Evolutionary conservation across 345 rosid genomes (phyloP), one percentile per base, ranked within the genome.

Genomic region (Kandelia obovata): DNA sequence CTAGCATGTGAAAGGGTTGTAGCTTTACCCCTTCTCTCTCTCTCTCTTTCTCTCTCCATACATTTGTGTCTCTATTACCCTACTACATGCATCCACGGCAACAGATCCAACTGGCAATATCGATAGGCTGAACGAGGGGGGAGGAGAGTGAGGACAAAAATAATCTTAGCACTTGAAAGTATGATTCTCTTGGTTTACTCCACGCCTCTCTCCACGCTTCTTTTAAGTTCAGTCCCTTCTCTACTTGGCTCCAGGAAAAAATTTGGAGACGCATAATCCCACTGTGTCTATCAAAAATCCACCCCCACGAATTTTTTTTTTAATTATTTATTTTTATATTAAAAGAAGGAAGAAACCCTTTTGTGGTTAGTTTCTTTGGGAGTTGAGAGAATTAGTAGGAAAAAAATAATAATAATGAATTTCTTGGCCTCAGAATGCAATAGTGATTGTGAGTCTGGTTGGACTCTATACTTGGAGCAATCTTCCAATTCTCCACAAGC

Each of bases 391-490:
- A 66, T 16, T 17, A 27, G 32, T 27, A 31, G 49, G 5, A 43
- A 13, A 43, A 43, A 43, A 66, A 72, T 21, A 21, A 21, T 21
- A 21, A 21, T 21, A 67, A 82, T 82, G 89, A 80, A 86, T 74
- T 81, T 67, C 7, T 66, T 83, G 57, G 81, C 76, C 23, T 83
- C 92, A 11, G 96, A 84, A 71, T 81, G 86, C 67, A 84, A 85
- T 32, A 88, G 92, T 71, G 97, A 90, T 21, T 91, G 99, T 63
- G 97, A 94, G 71, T 94, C 99, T 25, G 99, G 99, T 23, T 94
- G 99, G 99, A 94, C 99, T 77, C 70, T 86, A 1, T 94, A 91
- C 84, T 80, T 94, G n/a, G 97, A 94, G 67, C 93, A 91, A 9
- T 87, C 97, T 73, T 75, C 74, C 72, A 53, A 73, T 57, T 81